Percentiles rank a stretch among this genome's conserved stretches.
Conservation (phyloP, 345 rosid species). For the Hirschfeldia incana region DNA sequence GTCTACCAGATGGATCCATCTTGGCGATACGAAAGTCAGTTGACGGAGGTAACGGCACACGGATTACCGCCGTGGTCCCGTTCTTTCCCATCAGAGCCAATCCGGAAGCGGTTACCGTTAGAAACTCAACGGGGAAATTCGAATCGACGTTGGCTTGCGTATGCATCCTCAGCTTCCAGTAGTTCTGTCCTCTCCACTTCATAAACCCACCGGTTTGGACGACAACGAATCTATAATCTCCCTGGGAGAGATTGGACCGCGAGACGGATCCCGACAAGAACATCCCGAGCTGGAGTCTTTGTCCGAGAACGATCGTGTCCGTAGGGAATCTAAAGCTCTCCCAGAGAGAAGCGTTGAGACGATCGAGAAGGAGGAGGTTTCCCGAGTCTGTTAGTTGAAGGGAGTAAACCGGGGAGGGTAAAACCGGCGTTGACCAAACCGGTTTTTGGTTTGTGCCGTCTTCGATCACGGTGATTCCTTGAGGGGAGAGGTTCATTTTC, state of each 20-base stretch:
- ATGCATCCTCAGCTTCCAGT: conserved; percentile 79
- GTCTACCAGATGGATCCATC: conserved; percentile 61
- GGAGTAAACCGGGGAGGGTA: conserved; percentile 51
- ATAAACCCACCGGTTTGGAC: conserved; percentile 51
- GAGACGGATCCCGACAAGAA: conserved; percentile 55
- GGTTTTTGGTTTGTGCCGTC: conserved; percentile 38
- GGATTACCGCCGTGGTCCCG: conserved; percentile 52
- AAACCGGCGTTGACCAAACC: conserved; percentile 69
- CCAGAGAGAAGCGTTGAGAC: conserved; percentile 64
- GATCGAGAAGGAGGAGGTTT: conserved; percentile 69
- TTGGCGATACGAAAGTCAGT: conserved; percentile 59
- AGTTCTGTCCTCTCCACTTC: conserved; percentile 62
- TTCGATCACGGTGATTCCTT: conserved; percentile 63
- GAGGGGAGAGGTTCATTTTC: conserved; percentile 50
- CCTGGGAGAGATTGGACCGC: conserved; percentile 46
- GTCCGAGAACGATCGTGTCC: conserved; percentile 75
- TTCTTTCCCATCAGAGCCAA: conserved; percentile 59
- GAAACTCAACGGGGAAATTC: conserved; percentile 46
- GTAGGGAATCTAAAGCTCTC: conserved; percentile 76
- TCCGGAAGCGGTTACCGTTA: conserved; percentile 63
- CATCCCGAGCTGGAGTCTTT: conserved; percentile 45
- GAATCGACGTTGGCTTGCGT: conserved; percentile 48
- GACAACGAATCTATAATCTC: conserved; percentile 60
- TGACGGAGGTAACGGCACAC: conserved; percentile 46
- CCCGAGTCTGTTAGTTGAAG: conserved; percentile 66